phyloP scores from a whole-genome alignment of 2,329 filamentous ascomycete genomes.

The Penicillium rolfsii region DNA sequence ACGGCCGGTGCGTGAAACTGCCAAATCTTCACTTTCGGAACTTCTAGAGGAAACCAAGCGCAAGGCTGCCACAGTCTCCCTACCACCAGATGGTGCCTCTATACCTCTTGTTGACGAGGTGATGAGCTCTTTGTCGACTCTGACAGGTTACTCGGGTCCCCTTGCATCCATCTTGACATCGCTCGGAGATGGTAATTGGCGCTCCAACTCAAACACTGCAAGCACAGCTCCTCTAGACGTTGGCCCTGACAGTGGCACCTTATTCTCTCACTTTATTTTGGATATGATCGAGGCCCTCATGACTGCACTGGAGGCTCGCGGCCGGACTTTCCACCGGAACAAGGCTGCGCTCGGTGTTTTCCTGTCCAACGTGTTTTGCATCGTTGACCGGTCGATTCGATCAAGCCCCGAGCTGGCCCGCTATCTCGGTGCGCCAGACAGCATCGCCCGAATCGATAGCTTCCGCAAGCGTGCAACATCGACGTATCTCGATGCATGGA shows the following conservation, averaged over 20 bases:
- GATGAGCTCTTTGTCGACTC: constrained; percentile 81
- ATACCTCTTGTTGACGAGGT: constrained; percentile 79
- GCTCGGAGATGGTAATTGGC: constrained; percentile 90
- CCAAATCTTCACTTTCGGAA: constrained; percentile 80
- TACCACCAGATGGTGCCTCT: constrained; percentile 78
- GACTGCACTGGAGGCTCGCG: constrained; percentile 73
- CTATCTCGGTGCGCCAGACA: constrained; percentile 66
- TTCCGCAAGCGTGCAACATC: constrained; percentile 87
- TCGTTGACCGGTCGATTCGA: constrained; percentile 82
- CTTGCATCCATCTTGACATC: constrained; percentile 90
- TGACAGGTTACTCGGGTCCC: constrained; percentile 84
- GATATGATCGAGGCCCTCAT: constrained; percentile 87
- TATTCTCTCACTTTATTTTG: constrained; percentile 86
- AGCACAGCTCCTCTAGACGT: constrained; percentile 81
- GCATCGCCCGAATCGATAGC: constrained; percentile 69
- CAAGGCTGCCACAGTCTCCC: constrained; percentile 65
- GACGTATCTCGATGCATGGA: constrained; percentile 84
- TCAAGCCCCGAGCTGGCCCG: constrained; percentile 72
- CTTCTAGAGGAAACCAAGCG: constrained; percentile 81
- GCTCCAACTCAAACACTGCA: constrained; percentile 62
- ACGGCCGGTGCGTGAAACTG: constrained; percentile 88
- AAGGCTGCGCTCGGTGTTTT: constrained; percentile 85
- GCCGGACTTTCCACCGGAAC: constrained; percentile 71
- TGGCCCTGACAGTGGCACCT: constrained; percentile 80
- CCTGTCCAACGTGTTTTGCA: constrained; percentile 81